Evolutionary conservation across 306 rosid genomes (phyloP), one percentile per base, ranked within the genome.

Genomic region (Pyrus bretschneideri): DNA sequence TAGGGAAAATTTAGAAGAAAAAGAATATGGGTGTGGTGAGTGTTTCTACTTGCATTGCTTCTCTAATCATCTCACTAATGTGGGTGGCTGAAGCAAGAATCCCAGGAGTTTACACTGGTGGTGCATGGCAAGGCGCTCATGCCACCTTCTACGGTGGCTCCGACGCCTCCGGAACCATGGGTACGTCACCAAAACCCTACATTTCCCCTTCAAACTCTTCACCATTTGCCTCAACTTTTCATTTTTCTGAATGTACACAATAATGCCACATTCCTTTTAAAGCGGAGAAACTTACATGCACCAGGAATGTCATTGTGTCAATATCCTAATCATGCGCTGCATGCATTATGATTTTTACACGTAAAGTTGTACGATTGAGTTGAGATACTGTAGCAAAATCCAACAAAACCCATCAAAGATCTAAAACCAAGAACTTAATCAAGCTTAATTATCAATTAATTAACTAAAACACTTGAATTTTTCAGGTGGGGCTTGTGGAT

Each of bases 161-260:
- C 3, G 97, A 95, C 71, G 98, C 98, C 46, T 95, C 98, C 27
- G 98, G 98, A 79, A 95, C 98, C 5, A 95, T 95, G 98, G 98
- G 98, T 94, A 57, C 7, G 85, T 72, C 5, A 45, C 66, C 40
- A 3, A 2, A 19, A 49, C 33, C 33, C 13, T 4, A 7, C 21
- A 51, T 5, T 49, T 51, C 21, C 30, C 10, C 15, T 7, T 27
- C 45, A 40, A 9, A 9, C 11, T 40, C 45, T 40, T 40, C 61
- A 25, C 30, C 6, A 14, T 7, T 17, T 40, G 13, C 18, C 15
- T 15, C 58, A 22, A 49, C 4, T 30, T 65, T 30, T 33, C 27
- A 14, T 22, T 46, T 71, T 13, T 45, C 51, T 2, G 0, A 22
- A 14, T 45, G n/a, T 11, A 25, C 59, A 27, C 73, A 51, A 6